phyloP scores from a whole-genome alignment of 805 yeast genomes.

The Wickerhamiella sergipiensis region DNA sequence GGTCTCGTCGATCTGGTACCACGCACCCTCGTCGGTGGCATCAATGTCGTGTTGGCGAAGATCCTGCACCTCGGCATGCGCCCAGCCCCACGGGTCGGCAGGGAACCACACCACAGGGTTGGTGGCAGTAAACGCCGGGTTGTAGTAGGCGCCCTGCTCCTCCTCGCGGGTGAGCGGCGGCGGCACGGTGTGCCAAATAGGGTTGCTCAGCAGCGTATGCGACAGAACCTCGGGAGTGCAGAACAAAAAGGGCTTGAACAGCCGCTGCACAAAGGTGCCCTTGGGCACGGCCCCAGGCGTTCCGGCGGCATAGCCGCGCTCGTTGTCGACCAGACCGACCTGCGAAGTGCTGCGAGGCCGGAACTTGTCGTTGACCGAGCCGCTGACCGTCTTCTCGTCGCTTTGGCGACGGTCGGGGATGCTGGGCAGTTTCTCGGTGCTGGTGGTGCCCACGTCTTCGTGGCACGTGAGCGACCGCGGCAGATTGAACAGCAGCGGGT shows the following conservation, averaged over 20 bases:
- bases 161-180: constrained; percentile 25
- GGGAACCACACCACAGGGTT: constrained; percentile 88
- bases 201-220: constrained; percentile 18
- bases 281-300: neutral
- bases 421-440: neutral
- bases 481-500: constrained; percentile 33
- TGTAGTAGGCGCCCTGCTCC: constrained; percentile 56
- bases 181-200: constrained; percentile 20
- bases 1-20: constrained; percentile 29
- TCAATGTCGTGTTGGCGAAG: constrained; percentile 39
- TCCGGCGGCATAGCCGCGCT: neutral
- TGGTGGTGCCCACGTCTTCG: neutral
- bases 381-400: neutral
- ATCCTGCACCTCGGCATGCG: constrained; percentile 42
- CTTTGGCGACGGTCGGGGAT: neutral
- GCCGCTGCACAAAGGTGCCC: constrained; percentile 30
- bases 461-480: constrained; percentile 24
- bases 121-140: constrained; percentile 55
- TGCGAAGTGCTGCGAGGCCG: constrained; percentile 2
- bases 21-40: constrained; percentile 56
- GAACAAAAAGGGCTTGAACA: constrained; percentile 43
- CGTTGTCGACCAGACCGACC: constrained; percentile 3
- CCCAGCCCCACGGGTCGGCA: constrained; percentile 74
- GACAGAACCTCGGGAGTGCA: constrained; percentile 25
- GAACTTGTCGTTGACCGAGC: constrained; percentile 7